A percentile compares a stretch with the other conserved stretches of the same genome.
Evolutionary conservation across 169 alveolate species (phyloP).

Genomic region (Eimeria tenella): DNA sequence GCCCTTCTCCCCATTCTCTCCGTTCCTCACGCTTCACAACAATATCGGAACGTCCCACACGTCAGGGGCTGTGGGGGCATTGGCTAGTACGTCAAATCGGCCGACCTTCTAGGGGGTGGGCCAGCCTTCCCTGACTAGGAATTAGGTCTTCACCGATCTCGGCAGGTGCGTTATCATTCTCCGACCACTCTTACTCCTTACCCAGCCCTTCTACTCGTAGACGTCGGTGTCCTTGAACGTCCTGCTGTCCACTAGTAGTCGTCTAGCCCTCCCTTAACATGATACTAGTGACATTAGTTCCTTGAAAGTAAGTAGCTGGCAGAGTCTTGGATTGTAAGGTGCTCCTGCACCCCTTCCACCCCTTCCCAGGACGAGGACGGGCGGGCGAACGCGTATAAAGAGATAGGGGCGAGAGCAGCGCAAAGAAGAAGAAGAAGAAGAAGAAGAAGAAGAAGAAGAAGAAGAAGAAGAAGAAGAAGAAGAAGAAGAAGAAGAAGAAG

Average conservation of each 20-base stretch:
- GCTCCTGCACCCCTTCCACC: no score
- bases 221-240: background rate
- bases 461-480: no score
- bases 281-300: no score
- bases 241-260: background rate
- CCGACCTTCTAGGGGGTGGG: slow-evolving; percentile 10
- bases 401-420: no score
- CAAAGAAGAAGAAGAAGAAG: no score
- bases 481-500: no score
- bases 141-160: background rate
- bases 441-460: no score
- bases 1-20: background rate
- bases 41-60: background rate
- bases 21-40: background rate
- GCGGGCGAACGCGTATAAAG: no score
- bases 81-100: background rate
- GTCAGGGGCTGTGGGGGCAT: slow-evolving; percentile 2
- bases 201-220: background rate
- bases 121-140: background rate
- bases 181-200: background rate
- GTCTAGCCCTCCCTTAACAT: no score
- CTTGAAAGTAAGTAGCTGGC: no score
- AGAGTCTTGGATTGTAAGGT: no score
- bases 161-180: background rate
- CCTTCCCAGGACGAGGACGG: no score